Base-by-base conservation (phyloP, 768 basidiomycete species). In the Boletus eberwhitei region DNA sequence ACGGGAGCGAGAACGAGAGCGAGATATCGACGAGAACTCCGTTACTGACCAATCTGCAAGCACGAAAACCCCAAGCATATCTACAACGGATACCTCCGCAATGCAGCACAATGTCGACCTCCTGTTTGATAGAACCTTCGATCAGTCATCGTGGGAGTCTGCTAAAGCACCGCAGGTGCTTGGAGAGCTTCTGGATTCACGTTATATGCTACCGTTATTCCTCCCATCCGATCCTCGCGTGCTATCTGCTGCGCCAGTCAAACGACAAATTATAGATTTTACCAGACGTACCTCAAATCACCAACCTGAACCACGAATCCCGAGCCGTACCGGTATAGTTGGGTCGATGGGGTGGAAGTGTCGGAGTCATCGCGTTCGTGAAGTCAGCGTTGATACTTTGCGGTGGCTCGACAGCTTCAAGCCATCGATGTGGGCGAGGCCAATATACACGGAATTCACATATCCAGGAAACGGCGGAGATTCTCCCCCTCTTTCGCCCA, bases 171-270 rank as follows among this genome's bases (percentile, higher is more conserved):
- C 92, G 0, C 88, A 90, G 63, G 86, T 86, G 24, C 79, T 94
- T 1, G 94, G 94, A 31, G 97, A 99, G 69, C 73, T 98, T 24
- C 76, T 98, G 58, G 94, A 99, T 69, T 93, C 91, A 24, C 81
- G 94, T 59, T 84, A 88, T 69, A 98, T 98, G 93, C 80, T 98
- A 22, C 93, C 92, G 2, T 76, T 96, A 45, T 77, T 84, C 21
- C 84, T 97, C 46, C 95, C 95, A 8, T 84, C 86, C 19, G 86
- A 93, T 68, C 86, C 88, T 32, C 83, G 84, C 37, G 77, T 90
- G 69, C 76, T 95, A 8, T 85, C 88, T 19, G 89, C 88, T 7
- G 72, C 81, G 3, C 86, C 90, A 0, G 78, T 70, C 46, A 82
- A 78, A 61, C 61, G 32, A 48, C 47, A 59, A 37, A 43, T 69